These are phyloP conservation scores for Cystofilobasidium ferigula DNA, from an alignment of 768 basidiomycete species.

Conservation along the genomic window DNA sequence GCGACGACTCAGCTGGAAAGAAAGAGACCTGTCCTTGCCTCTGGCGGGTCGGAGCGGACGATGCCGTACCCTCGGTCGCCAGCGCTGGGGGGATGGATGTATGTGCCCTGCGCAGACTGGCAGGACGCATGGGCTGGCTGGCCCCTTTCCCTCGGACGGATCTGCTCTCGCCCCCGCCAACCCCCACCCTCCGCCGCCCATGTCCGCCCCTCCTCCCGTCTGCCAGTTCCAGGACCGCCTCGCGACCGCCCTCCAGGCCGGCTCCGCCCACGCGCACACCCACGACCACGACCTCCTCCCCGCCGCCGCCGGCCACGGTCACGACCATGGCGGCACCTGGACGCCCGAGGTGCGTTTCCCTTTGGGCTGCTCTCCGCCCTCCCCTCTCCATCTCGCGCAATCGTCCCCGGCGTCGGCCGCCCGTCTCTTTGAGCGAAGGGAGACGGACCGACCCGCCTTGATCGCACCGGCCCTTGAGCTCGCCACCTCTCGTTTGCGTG, in stretches of 20 bases:
- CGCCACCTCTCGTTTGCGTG: too few species aligned
- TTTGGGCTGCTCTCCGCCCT: too few species aligned
- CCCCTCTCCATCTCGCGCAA: too few species aligned
- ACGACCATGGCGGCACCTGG: constrained; percentile 39
- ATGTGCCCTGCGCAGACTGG: too few species aligned
- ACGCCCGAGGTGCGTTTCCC: constrained; percentile 42
- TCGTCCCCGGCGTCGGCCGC: background rate
- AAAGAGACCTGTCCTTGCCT: too few species aligned
- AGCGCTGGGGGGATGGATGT: too few species aligned
- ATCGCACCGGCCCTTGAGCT: background rate
- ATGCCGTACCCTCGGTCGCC: too few species aligned
- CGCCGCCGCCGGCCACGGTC: constrained; percentile 45
- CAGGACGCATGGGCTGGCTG: too few species aligned
- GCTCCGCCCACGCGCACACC: constrained; percentile 42
- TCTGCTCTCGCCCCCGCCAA: background rate
- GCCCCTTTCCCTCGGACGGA: too few species aligned
- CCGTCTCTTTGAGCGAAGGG: too few species aligned
- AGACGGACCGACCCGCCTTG: background rate
- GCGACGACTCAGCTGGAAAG: too few species aligned
- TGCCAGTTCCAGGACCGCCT: constrained; percentile 39
- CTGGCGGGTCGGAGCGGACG: too few species aligned
- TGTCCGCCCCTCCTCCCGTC: constrained; percentile 25
- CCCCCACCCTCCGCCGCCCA: background rate
- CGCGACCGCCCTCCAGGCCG: constrained; percentile 28
- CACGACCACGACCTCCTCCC: constrained; percentile 43